These are phyloP conservation scores for Spencermartinsiella europaea DNA, from an alignment of 805 yeast genomes.

Conservation along the genomic window DNA sequence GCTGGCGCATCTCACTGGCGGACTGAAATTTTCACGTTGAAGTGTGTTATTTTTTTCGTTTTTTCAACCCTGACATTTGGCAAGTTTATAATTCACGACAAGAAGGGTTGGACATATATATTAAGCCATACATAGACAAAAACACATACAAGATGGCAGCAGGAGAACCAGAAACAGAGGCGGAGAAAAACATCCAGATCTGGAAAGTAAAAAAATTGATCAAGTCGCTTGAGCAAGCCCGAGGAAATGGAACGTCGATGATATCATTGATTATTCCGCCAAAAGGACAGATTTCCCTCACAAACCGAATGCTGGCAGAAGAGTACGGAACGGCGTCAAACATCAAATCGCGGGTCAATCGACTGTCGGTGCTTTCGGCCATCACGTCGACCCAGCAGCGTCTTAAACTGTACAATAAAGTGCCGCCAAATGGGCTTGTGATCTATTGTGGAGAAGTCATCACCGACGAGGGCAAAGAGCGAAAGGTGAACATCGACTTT, in stretches of 20 bases:
- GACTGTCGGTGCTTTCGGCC: slow-evolving; percentile 92
- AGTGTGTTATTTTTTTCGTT: too few relatives aligned
- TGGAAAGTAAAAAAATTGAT: slow-evolving; percentile 97
- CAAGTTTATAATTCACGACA: too few relatives aligned
- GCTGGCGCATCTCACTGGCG: too few relatives aligned
- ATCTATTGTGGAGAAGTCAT: slow-evolving; percentile 97
- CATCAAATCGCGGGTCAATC: slow-evolving; percentile 95
- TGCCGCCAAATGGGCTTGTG: slow-evolving; percentile 94
- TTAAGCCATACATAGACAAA: neutral
- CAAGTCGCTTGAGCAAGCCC: slow-evolving; percentile 80
- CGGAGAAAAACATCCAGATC: slow-evolving; percentile 95
- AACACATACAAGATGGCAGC: slow-evolving; percentile 18
- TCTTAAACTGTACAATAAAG: slow-evolving; percentile 78
- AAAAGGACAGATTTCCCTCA: slow-evolving; percentile 82
- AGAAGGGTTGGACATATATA: neutral
- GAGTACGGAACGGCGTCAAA: slow-evolving; percentile 99
- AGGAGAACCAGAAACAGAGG: slow-evolving; percentile 41
- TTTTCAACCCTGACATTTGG: too few relatives aligned
- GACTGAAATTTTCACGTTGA: too few relatives aligned
- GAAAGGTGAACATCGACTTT: slow-evolving; percentile 92
- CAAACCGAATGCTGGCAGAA: slow-evolving; percentile 89
- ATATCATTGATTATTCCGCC: slow-evolving; percentile 95
- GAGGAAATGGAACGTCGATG: slow-evolving; percentile 99
- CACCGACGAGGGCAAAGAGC: slow-evolving; percentile 96
- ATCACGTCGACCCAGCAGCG: slow-evolving; percentile 98